Evolutionary conservation across 495 filamentous ascomycete species (phyloP).

Genomic region (Hyphodiscus hymeniophilus): DNA sequence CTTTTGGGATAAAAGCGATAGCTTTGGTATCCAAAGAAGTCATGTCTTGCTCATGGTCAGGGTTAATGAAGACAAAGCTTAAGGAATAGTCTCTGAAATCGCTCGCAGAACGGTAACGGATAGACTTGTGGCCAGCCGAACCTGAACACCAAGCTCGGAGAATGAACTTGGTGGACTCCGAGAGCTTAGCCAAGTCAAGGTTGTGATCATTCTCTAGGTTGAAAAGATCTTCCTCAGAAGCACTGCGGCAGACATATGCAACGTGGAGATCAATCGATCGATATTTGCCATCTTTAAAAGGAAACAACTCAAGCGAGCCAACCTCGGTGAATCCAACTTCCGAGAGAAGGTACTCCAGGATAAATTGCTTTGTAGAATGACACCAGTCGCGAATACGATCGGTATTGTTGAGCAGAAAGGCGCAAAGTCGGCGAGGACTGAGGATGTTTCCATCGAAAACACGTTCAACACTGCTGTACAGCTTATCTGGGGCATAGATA

Average conservation of each 20-base stretch:
- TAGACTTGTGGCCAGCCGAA: slow-evolving; percentile 6
- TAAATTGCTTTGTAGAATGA: slow-evolving; percentile 7
- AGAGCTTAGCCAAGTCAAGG: slow-evolving; percentile 9
- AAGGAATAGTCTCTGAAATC: slow-evolving; percentile 17
- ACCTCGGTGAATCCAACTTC: slow-evolving; percentile 5
- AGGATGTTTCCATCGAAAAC: slow-evolving; percentile 9
- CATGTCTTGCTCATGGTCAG: slow-evolving; percentile 12
- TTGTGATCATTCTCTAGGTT: slow-evolving; percentile 6
- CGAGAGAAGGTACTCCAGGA: slow-evolving; percentile 15
- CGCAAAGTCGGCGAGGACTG: not conserved
- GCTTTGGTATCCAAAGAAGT: not conserved
- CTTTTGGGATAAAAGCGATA: slow-evolving; percentile 6
- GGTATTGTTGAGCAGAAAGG: slow-evolving; percentile 2
- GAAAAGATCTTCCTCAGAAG: slow-evolving; percentile 9
- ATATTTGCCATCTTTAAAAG: slow-evolving; percentile 17
- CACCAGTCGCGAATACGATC: slow-evolving; percentile 2
- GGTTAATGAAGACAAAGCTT: slow-evolving; percentile 11
- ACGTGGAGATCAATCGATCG: slow-evolving; percentile 4
- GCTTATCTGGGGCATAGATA: slow-evolving; percentile 6
- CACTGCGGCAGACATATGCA: slow-evolving; percentile 9
- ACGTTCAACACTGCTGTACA: not conserved
- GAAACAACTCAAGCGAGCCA: slow-evolving; percentile 12
- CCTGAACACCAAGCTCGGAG: slow-evolving; percentile 5
- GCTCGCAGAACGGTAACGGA: slow-evolving; percentile 12
- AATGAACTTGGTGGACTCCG: not conserved